Evolutionary conservation across 2,329 filamentous ascomycete species (phyloP).

Genomic region (Alternaria incomplexa): DNA sequence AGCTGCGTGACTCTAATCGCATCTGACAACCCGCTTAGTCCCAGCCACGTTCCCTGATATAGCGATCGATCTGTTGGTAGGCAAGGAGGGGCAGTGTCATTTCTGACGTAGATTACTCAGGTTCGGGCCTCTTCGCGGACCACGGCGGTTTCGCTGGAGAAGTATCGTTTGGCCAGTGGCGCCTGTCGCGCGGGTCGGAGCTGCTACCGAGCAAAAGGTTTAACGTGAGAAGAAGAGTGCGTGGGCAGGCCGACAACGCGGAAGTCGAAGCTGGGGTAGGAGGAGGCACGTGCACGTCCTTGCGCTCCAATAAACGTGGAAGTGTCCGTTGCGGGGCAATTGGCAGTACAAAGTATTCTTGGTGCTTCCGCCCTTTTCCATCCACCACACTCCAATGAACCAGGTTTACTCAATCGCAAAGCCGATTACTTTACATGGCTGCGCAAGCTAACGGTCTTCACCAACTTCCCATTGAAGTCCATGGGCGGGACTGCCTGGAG

Average conservation of each 20-base stretch:
- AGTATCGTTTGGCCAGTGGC: conserved; percentile 9
- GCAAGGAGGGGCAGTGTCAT: conserved; percentile 22
- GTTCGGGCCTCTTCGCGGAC: conserved; percentile 18
- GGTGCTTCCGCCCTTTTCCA: conserved; percentile 3
- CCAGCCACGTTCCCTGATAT: conserved; percentile 38
- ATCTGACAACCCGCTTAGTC: conserved; percentile 34
- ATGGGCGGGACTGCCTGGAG: conserved; percentile 9
- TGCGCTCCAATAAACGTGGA: neutral
- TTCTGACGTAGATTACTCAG: conserved; percentile 34
- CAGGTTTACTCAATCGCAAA: neutral
- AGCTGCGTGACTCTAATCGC: conserved; percentile 27
- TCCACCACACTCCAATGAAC: neutral
- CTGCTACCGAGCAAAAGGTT: neutral
- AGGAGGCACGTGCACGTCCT: neutral
- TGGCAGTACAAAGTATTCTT: neutral
- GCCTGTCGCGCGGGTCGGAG: conserved; percentile 15
- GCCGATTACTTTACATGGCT: neutral
- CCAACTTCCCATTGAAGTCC: neutral
- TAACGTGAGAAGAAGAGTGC: neutral
- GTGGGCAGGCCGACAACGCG: neutral
- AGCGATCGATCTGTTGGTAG: conserved; percentile 20
- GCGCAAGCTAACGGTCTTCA: neutral
- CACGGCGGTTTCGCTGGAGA: conserved; percentile 1
- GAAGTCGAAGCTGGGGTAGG: neutral
- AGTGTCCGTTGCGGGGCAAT: neutral